Conservation (phyloP, 1,284 basidiomycete genomes). For the Cutaneotrichosporon sp. region DNA sequence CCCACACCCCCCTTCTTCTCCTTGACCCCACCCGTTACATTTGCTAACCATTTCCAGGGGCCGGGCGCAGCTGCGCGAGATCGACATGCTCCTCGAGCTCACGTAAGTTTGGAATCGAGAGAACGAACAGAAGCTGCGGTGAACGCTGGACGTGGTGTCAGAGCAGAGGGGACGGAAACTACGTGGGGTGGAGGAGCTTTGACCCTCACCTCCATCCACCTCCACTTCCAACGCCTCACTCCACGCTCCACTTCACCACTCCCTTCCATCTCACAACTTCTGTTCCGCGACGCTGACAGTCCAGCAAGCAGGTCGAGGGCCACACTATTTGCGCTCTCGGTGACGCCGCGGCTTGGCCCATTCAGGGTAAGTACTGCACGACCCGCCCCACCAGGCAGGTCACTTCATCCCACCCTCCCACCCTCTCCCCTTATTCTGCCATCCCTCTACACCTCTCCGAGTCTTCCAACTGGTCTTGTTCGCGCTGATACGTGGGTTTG, state of each 20-base stretch:
- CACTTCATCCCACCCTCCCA: slow-evolving; percentile 61
- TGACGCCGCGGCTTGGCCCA: slow-evolving; percentile 92
- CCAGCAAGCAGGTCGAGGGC: slow-evolving; percentile 92
- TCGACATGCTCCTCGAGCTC: slow-evolving; percentile 93
- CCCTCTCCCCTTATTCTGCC: slow-evolving; percentile 65
- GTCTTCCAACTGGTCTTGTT: too few relatives aligned
- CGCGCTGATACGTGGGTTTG: background rate
- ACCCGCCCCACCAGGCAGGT: too few relatives aligned
- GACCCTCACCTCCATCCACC: background rate
- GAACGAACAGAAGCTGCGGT: background rate
- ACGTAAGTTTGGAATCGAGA: slow-evolving; percentile 72
- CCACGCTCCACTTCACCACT: background rate
- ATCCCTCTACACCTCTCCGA: too few relatives aligned
- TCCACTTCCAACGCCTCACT: too few relatives aligned
- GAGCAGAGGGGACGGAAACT: too few relatives aligned
- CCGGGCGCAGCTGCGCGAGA: slow-evolving; percentile 85
- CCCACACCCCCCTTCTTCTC: too few relatives aligned
- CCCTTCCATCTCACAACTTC: background rate
- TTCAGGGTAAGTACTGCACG: slow-evolving; percentile 58
- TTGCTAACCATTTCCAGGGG: slow-evolving; percentile 56
- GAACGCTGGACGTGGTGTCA: background rate
- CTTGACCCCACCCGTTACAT: too few relatives aligned
- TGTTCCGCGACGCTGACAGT: slow-evolving; percentile 25
- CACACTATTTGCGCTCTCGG: slow-evolving; percentile 95
- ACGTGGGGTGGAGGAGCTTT: too few relatives aligned